These are phyloP conservation scores for bread wheat (Triticum aestivum) DNA, from an alignment of 176 grass and related monocot species.

Conservation along the genomic window IWGSC_CS_RefSeq_v2.1 NC_057800.1:128793353-128793852, in stretches of 20 bases:
- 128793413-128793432: background rate
- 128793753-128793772: conserved; percentile 9
- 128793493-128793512: conserved; percentile 10
- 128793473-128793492: conserved; percentile 24
- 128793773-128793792: background rate
- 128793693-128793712: conserved; percentile 35
- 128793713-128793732: conserved; percentile 40
- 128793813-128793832: conserved; percentile 38
- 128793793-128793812: background rate
- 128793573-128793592: background rate
- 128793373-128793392: background rate
- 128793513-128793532: background rate
- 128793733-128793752: background rate
- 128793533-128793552: background rate
- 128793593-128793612: conserved; percentile 4
- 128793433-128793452: background rate
- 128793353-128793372: background rate
- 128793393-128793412: background rate
- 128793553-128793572: background rate
- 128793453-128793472: background rate
- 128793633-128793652: conserved; percentile 10
- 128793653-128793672: conserved; percentile 14
- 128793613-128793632: background rate
- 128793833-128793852: background rate
- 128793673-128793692: conserved; percentile 31